phyloP scores from a whole-genome alignment of 2,329 filamentous ascomycete genomes.

The Venturia asperata region DNA sequence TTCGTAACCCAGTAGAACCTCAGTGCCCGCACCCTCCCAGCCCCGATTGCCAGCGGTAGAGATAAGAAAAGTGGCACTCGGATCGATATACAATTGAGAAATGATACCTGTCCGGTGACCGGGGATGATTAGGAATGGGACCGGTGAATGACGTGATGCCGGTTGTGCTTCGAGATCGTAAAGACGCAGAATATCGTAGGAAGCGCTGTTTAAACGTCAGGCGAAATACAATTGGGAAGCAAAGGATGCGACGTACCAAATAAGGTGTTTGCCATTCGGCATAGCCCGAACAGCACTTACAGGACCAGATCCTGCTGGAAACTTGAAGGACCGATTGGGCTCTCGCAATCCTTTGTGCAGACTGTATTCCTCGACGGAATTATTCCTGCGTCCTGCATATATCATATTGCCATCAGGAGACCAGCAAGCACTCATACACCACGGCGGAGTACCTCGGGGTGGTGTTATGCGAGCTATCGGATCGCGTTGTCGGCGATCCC shows the following conservation, averaged over 20 bases:
- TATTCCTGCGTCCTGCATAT: slow-evolving; percentile 83
- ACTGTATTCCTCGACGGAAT: slow-evolving; percentile 90
- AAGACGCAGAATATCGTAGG: slow-evolving; percentile 84
- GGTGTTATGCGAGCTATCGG: slow-evolving; percentile 75
- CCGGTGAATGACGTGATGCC: slow-evolving; percentile 61
- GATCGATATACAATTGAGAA: slow-evolving; percentile 77
- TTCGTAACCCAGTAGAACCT: slow-evolving; percentile 91
- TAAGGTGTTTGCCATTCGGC: slow-evolving; percentile 84
- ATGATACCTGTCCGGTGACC: slow-evolving; percentile 86
- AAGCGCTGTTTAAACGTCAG: slow-evolving; percentile 53
- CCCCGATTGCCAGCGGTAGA: slow-evolving; percentile 86
- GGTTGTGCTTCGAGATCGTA: slow-evolving; percentile 63
- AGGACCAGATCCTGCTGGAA: slow-evolving; percentile 80
- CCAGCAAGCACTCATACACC: slow-evolving; percentile 98
- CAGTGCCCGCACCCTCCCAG: slow-evolving; percentile 87
- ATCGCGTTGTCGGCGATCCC: slow-evolving; percentile 72
- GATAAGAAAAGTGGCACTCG: slow-evolving; percentile 82
- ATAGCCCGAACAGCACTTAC: slow-evolving; percentile 85
- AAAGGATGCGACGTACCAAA: slow-evolving; percentile 54
- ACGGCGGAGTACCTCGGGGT: slow-evolving; percentile 71
- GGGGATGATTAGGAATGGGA: slow-evolving; percentile 93
- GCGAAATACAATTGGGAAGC: not conserved
- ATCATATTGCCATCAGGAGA: slow-evolving; percentile 91
- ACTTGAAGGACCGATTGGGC: slow-evolving; percentile 73
- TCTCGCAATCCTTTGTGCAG: slow-evolving; percentile 71